Base-by-base conservation (phyloP, 306 rosid species). In the Cyamopsis tetragonoloba region DNA sequence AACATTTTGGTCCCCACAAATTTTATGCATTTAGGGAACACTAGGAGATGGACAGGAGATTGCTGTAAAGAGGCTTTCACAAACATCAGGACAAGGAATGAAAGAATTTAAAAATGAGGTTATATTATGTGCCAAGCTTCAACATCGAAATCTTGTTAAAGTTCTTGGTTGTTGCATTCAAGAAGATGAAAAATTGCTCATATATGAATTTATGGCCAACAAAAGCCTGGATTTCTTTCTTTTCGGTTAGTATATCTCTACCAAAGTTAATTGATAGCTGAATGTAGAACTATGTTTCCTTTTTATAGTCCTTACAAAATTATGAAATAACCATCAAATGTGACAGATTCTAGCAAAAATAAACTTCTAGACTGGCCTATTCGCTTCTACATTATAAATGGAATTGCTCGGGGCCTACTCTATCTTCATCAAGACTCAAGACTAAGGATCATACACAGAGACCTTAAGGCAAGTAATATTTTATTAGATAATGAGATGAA, bases 51-150 rank as follows among this genome's bases (percentile, higher is more conserved):
- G 79, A 34, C 64, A 15, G 15, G 51, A 65, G 4, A 15, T 74
- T 1, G 79, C 73, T 4, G 66, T 55, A 2, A 74, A 74, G 32
- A 54, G 68, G 51, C 79, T 74, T 44, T 74, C 73, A 23, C 51
- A 55, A 3, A 22, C 3, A 31, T 74, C 72, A 14, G 3, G 15
- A 44, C 79, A 74, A 55, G 79, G 79, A 15, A 0, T 35, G 3
- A 44, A 23, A 14, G 55, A 63, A 43, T 63, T 63, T 14, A 62
- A 22, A 14, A 62, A 62, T 22, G 68, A 62, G 7, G 68, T 62
- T 26, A 14, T 27, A 7, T 27, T 63, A 7, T 63, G 69, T 2
- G 24, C 55, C 3, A 1, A 63, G 5, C 69, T 43, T 43, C 69
- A 63, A 27, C 69, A 63, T 2, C 39, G 42, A 10, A 63, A 63